Base-by-base conservation (phyloP, 768 basidiomycete species). In the Rhodotorula kratochvilovae region DNA sequence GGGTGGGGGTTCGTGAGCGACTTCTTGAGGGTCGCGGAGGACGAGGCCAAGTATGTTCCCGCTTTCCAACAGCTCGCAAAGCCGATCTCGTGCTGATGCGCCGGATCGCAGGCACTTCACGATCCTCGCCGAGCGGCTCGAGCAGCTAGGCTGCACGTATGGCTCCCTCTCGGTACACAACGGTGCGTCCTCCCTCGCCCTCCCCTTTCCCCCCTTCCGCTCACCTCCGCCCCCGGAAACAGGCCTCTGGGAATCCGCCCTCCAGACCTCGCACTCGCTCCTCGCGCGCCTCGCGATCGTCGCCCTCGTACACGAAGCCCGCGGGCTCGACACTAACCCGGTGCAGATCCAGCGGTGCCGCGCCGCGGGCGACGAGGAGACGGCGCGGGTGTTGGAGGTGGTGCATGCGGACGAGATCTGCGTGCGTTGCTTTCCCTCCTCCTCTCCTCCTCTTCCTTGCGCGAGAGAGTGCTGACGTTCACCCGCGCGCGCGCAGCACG, bases 281-380 rank as follows among this genome's bases (percentile, higher is more conserved):
- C 85, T 86, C 33, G 83, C 89, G 1, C 84, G 90, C 21, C 85
- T 91, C 48, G 89, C 89, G 1, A 91, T 91, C 79, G 89, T 93
- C 76, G 90, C 91, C 75, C 86, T 92, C 25, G 89, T 91, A 1
- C 90, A 90, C 78, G 90, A 91, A 82, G 90, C 90, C 5, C 82
- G 90, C 36, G 90, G 90, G 10, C 82, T 92, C 27, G 91, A 91
- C 80, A 88, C 91, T 63, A 91, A 92, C 77, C 91, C 90, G 1
- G 83, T 83, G 31, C 90, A 89, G 12, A 90, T 92, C 64, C 87
- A 86, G 71, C 85, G 86, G 64, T 89, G 90, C 76, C 82, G 85
- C 11, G 83, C 84, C 48, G 87, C 87, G 21, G 80, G 87, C 29
- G 89, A 90, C 77, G 69, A 68, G 46, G 88, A 88, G 65, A 89